phyloP scores from a whole-genome alignment of 108 stramenopile genomes.

The Cyclotella kingstonii region DNA sequence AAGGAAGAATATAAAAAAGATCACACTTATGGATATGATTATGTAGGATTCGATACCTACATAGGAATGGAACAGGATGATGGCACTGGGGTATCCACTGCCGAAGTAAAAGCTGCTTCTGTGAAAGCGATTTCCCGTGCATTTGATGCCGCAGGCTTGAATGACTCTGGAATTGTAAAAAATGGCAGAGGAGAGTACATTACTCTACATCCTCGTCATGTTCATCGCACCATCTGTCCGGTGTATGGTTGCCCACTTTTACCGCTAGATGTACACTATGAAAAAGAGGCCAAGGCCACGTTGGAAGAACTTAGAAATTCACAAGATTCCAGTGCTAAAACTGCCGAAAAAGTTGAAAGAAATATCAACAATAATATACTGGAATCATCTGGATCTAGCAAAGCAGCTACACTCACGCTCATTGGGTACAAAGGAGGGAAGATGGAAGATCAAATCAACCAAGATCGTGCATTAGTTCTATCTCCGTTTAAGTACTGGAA shows the following conservation, averaged over 20 bases:
- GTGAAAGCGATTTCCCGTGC: slow-evolving; percentile 13
- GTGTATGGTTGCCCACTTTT: slow-evolving; percentile 66
- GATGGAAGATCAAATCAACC: slow-evolving; percentile 57
- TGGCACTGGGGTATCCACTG: slow-evolving; percentile 21
- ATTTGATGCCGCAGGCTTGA: slow-evolving; percentile 38
- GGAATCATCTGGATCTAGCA: slow-evolving; percentile 40
- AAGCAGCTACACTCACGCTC: slow-evolving; percentile 52
- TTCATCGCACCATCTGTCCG: slow-evolving; percentile 43
- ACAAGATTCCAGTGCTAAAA: not conserved
- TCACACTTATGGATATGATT: slow-evolving; percentile 44
- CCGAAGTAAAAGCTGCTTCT: slow-evolving; percentile 25
- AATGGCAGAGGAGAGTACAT: slow-evolving; percentile 12
- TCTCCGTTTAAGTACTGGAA: slow-evolving; percentile 36
- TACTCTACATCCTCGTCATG: slow-evolving; percentile 34
- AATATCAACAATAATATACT: slow-evolving; percentile 5
- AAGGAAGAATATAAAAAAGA: slow-evolving; percentile 33
- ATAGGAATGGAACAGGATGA: slow-evolving; percentile 20
- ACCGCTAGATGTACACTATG: slow-evolving; percentile 63
- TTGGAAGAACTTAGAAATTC: slow-evolving; percentile 45
- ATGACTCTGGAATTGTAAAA: slow-evolving; percentile 28
- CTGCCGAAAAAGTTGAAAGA: not conserved
- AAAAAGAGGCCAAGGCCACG: slow-evolving; percentile 43
- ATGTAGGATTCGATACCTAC: slow-evolving; percentile 42
- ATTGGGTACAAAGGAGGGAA: slow-evolving; percentile 64
- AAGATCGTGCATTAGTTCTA: slow-evolving; percentile 58